A percentile compares a stretch with the other conserved stretches of the same genome.
Evolutionary conservation across 2,329 filamentous ascomycete genomes (phyloP).

Genomic region (Aquanectria penicillioides): DNA sequence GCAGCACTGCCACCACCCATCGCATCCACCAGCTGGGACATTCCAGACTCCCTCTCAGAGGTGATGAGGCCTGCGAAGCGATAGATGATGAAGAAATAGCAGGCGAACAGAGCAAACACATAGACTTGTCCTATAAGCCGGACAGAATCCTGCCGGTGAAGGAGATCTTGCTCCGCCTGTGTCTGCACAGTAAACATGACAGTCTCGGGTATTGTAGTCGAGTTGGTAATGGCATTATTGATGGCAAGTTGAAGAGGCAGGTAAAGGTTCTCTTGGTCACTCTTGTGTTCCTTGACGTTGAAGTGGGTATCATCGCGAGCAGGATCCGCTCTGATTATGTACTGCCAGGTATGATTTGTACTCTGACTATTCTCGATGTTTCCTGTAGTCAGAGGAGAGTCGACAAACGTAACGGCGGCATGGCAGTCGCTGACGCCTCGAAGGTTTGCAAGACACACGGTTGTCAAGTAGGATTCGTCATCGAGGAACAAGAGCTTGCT

Average conservation of each 20-base stretch:
- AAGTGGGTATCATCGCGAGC: constrained; percentile 51
- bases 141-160: not conserved
- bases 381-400: constrained; percentile 40
- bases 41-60: constrained; percentile 44
- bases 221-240: constrained; percentile 45
- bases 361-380: constrained; percentile 4
- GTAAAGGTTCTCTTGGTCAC: constrained; percentile 35
- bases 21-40: constrained; percentile 46
- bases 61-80: constrained; percentile 34
- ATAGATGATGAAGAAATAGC: constrained; percentile 34
- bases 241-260: constrained; percentile 45
- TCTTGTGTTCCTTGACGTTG: constrained; percentile 55
- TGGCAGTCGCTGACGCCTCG: constrained; percentile 43
- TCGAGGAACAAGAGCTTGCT: constrained; percentile 28
- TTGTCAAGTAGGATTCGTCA: constrained; percentile 27
- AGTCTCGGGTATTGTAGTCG: constrained; percentile 26
- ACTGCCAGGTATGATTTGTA: constrained; percentile 41
- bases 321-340: constrained; percentile 40
- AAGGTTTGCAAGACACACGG: constrained; percentile 37
- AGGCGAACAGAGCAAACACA: constrained; percentile 37
- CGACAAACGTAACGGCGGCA: constrained; percentile 41
- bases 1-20: constrained; percentile 55
- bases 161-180: constrained; percentile 17
- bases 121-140: constrained; percentile 28
- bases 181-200: constrained; percentile 30